Base-by-base conservation (phyloP, 2,329 filamentous ascomycete species). In the Aspergillus sp. region DNA sequence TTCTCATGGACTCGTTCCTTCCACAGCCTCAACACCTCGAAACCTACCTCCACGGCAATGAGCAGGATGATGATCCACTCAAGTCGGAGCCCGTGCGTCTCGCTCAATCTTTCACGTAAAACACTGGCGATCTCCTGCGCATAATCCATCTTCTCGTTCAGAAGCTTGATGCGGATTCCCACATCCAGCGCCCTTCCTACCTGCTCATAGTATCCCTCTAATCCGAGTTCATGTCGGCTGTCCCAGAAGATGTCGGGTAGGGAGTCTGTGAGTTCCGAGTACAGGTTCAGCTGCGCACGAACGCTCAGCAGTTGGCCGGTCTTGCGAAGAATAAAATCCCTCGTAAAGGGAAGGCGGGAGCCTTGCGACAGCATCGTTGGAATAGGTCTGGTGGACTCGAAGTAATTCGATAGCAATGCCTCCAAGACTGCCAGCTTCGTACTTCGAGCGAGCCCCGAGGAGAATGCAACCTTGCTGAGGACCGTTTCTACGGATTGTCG, bases 61-160 rank as follows among this genome's bases (percentile, higher is more conserved):
- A 99, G 84, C 2, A 91, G 82, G 69, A 99, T 98, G 73, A 99
- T 98, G 68, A 96, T 96, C 90, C 91, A 94, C 78, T 98, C 95
- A 11, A 99, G 82, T 57, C 91, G 84, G 31, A 93, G 86, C 16
- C 91, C 90, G 72, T 98, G 92, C 73, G 91, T 92, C 80, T 98
- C 93, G 72, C 90, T 96, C 57, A 96, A 83, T 72, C 93, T 88
- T 75, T 97, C 92, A 59, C 95, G 84, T 62, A 98, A 78, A 16
- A 98, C 93, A 55, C 84, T 91, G 6, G 95, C 92, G 73, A 97
- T 97, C 75, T 98, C 94, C 71, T 95, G 91, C 1, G 94, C 95
- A 74, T 99, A 98, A 71, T 96, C 94, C 86, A 99, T 96, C 80
- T 96, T 96, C 78, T 96, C 91, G 74, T 99, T 99, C 67, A 98